A percentile compares a stretch with the other conserved stretches of the same genome.
These are phyloP conservation scores for Pythium dissotocum DNA, from an alignment of 352 stramenopile species.

Conservation along the genomic window DNA sequence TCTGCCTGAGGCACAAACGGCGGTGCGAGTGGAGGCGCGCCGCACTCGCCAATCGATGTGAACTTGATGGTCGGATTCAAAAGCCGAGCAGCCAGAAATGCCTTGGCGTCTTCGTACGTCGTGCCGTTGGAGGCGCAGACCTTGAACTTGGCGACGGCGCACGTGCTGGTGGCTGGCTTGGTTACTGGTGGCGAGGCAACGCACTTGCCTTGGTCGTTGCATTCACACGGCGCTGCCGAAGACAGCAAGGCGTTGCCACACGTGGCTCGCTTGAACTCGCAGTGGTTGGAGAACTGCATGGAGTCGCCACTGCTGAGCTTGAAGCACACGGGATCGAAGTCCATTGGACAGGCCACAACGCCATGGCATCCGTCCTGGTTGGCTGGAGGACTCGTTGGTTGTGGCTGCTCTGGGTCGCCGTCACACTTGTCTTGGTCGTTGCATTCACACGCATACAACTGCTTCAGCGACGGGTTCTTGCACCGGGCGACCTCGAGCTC, in stretches of 20 bases:
- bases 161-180: neutral
- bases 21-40: neutral
- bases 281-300: neutral
- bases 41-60: neutral
- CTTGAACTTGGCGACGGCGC: neutral
- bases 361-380: neutral
- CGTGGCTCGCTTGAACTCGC: neutral
- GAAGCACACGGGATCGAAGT: neutral
- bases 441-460: neutral
- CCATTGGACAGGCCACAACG: neutral
- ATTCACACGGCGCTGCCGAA: neutral
- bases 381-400: neutral
- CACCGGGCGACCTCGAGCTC: slow-evolving; percentile 11
- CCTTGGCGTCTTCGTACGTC: slow-evolving; percentile 1
- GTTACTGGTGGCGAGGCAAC: neutral
- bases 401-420: neutral
- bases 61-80: neutral
- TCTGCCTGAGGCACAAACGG: neutral
- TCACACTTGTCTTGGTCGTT: neutral
- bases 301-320: neutral
- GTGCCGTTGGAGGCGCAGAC: neutral
- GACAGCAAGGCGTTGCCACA: neutral
- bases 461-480: neutral
- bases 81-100: neutral
- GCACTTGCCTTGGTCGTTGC: neutral